phyloP scores from a whole-genome alignment of 305 asterid genomes.

The Fraxinus paxiana region DNA sequence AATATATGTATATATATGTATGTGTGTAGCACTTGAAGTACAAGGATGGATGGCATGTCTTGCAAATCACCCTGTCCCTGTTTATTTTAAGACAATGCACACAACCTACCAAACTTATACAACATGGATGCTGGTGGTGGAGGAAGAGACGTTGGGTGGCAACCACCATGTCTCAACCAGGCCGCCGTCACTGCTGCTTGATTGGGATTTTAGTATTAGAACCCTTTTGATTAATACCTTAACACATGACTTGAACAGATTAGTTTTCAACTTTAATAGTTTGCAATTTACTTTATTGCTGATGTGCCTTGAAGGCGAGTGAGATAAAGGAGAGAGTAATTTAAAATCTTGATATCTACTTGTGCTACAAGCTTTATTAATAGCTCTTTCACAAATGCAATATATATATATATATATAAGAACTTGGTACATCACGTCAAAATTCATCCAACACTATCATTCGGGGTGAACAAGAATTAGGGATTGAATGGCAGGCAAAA shows the following conservation, averaged over 20 bases:
- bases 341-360: background rate
- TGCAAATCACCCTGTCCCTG: slow-evolving; percentile 66
- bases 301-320: background rate
- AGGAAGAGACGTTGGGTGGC: background rate
- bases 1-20: background rate
- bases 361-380: background rate
- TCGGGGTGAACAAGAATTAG: background rate
- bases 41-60: slow-evolving; percentile 53
- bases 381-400: no score
- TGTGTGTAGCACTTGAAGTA: slow-evolving; percentile 42
- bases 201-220: background rate
- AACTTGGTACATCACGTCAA: background rate
- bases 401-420: no score
- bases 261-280: background rate
- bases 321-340: background rate
- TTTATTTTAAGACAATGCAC: slow-evolving; percentile 24
- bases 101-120: slow-evolving; percentile 37
- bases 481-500: background rate
- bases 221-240: background rate
- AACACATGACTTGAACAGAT: background rate
- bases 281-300: background rate
- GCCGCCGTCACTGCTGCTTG: background rate
- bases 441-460: background rate
- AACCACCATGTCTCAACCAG: background rate
- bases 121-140: background rate